These are phyloP conservation scores for Fragilariopsis cylindrus DNA, from an alignment of 108 stramenopile species.

Conservation along the genomic window DNA sequence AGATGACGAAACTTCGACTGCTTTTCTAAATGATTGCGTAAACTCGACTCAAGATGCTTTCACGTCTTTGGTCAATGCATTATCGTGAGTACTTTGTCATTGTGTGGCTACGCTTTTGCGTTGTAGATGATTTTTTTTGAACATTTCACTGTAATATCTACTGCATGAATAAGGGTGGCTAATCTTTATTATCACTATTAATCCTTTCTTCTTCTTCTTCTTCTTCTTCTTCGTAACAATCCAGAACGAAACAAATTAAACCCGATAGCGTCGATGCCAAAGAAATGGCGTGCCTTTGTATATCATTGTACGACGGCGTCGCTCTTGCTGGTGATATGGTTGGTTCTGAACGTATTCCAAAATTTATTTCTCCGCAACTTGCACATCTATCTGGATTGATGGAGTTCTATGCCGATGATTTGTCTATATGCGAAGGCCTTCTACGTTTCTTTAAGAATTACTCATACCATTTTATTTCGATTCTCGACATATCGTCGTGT, in stretches of 20 bases:
- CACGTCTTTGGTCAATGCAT: conserved; percentile 58
- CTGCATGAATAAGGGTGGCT: background rate
- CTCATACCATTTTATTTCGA: conserved; percentile 76
- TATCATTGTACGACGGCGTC: conserved; percentile 70
- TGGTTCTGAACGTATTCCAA: conserved; percentile 68
- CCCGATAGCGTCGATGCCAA: conserved; percentile 55
- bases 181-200: background rate
- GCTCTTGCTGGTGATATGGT: conserved; percentile 78
- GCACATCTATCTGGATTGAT: conserved; percentile 78
- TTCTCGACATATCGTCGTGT: conserved; percentile 66
- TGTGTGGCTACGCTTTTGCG: background rate
- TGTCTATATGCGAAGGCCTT: conserved; percentile 73
- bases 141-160: background rate
- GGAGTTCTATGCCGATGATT: conserved; percentile 70
- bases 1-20: conserved; percentile 46
- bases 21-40: conserved; percentile 61
- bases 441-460: conserved; percentile 79
- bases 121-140: background rate
- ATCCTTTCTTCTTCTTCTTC: background rate
- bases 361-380: conserved; percentile 72
- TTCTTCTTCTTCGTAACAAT: background rate
- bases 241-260: conserved; percentile 53
- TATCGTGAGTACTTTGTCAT: conserved; percentile 44
- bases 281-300: conserved; percentile 77
- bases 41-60: conserved; percentile 64